Percentiles rank a stretch among this genome's conserved stretches.
These are phyloP conservation scores for Pseudozyma tsukubaensis DNA, from an alignment of 1,284 basidiomycete genomes.

Conservation along the genomic window DNA sequence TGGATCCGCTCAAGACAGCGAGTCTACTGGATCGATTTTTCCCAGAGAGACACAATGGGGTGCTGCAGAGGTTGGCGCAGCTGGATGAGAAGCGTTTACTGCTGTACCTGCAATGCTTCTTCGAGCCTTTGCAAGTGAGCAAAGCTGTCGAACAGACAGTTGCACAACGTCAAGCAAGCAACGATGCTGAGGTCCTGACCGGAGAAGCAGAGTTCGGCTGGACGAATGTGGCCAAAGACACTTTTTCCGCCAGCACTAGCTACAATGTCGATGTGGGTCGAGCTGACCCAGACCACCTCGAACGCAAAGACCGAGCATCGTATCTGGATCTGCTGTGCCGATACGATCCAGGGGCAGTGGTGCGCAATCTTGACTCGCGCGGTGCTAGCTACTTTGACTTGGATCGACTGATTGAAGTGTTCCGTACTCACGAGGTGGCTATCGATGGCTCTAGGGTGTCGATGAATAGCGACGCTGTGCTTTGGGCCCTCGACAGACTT, in stretches of 20 bases:
- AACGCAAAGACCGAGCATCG: conserved; percentile 73
- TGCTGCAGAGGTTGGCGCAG: conserved; percentile 65
- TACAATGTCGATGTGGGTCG: conserved; percentile 37
- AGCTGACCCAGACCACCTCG: conserved; percentile 70
- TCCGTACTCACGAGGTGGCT: conserved; percentile 71
- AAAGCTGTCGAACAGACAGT: conserved; percentile 60
- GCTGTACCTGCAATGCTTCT: conserved; percentile 81
- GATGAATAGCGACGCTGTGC: conserved; percentile 78
- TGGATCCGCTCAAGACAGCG: conserved; percentile 78
- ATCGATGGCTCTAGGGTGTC: conserved; percentile 31
- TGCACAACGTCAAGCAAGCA: conserved; percentile 12
- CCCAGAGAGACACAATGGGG: conserved; percentile 74
- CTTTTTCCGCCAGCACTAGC: background rate
- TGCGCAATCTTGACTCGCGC: conserved; percentile 77
- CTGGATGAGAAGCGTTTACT: conserved; percentile 75
- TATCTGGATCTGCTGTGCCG: conserved; percentile 82
- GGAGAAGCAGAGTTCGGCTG: conserved; percentile 64
- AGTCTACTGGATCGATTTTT: conserved; percentile 78
- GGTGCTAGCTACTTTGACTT: conserved; percentile 76
- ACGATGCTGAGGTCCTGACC: background rate
- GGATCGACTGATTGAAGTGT: conserved; percentile 74
- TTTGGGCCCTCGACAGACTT: conserved; percentile 82
- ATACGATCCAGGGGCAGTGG: conserved; percentile 77
- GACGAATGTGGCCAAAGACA: background rate
- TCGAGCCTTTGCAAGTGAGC: conserved; percentile 73